Conservation (phyloP, 495 filamentous ascomycete genomes). For the Beverwykella pulmonaria region DNA sequence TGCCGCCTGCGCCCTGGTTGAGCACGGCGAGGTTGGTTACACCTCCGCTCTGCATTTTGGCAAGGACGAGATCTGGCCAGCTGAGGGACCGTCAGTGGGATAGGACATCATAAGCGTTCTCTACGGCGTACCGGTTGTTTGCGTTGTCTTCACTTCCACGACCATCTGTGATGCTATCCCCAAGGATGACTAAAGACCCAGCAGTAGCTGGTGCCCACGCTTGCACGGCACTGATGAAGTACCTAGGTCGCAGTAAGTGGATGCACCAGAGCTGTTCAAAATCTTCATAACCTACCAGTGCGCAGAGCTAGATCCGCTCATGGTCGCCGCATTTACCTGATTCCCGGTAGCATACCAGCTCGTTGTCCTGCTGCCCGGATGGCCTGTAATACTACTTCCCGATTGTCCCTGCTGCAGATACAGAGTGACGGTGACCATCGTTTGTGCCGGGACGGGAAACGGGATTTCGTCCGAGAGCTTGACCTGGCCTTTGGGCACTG, state of each 20-base stretch:
- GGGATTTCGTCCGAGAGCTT: constrained; percentile 66
- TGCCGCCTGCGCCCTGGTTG: constrained; percentile 75
- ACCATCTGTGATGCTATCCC: constrained; percentile 76
- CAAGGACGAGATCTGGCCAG: constrained; percentile 66
- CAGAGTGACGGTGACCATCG: constrained; percentile 61
- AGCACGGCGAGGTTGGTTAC: constrained; percentile 57
- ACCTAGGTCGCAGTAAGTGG: constrained; percentile 46
- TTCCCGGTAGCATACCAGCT: constrained; percentile 62
- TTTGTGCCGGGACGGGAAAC: constrained; percentile 53
- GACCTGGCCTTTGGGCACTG: constrained; percentile 61
- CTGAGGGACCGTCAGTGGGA: neutral
- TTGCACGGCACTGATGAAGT: constrained; percentile 65
- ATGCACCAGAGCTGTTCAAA: neutral
- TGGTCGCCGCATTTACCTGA: constrained; percentile 37
- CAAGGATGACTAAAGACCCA: constrained; percentile 61
- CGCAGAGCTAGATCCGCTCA: constrained; percentile 50
- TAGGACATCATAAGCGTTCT: neutral
- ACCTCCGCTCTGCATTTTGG: constrained; percentile 53
- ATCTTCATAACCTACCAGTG: constrained; percentile 37
- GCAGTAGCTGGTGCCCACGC: constrained; percentile 52
- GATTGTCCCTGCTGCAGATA: constrained; percentile 62
- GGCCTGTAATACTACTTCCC: constrained; percentile 62
- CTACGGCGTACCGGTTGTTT: constrained; percentile 61
- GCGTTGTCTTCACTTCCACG: constrained; percentile 63
- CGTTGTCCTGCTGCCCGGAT: constrained; percentile 69